Conservation (phyloP, 148 eudicot species). For the Euryodendron excelsum region DNA sequence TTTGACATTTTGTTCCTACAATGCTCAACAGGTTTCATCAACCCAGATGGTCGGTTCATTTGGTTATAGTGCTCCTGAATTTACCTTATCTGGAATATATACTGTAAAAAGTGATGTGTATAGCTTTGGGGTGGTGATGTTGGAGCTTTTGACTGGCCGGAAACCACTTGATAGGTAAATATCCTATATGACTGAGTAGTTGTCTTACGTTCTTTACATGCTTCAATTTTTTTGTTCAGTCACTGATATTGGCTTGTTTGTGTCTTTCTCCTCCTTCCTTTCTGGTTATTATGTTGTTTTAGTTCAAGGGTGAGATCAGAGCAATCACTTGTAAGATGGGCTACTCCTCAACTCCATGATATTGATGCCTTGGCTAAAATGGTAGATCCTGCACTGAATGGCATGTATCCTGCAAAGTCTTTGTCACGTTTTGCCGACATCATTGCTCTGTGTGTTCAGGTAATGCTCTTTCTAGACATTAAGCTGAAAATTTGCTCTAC, state of each 20-base stretch:
- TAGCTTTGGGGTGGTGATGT: constrained; percentile 98
- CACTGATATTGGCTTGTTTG: neutral
- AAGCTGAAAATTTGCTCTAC: neutral
- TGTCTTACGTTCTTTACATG: neutral
- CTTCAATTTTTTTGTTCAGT: neutral
- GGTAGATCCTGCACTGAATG: constrained; percentile 91
- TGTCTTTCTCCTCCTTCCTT: neutral
- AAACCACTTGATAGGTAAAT: constrained; percentile 94
- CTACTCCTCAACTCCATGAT: constrained; percentile 96
- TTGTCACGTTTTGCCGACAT: constrained; percentile 94
- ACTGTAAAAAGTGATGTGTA: constrained; percentile 95
- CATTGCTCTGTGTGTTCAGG: constrained; percentile 97
- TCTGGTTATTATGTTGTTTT: constrained; percentile 16
- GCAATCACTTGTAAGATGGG: constrained; percentile 99
- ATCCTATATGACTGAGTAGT: constrained; percentile 3
- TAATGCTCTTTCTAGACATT: constrained; percentile 21
- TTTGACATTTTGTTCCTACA: constrained; percentile 11
- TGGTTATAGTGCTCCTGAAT: constrained; percentile 99
- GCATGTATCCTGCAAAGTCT: constrained; percentile 98
- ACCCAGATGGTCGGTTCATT: constrained; percentile 91
- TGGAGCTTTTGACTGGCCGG: constrained; percentile 95
- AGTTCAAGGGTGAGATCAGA: constrained; percentile 92
- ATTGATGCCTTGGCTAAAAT: constrained; percentile 89
- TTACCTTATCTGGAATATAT: constrained; percentile 92
- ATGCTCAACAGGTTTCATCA: constrained; percentile 68